Evolutionary conservation across 2,329 filamentous ascomycete genomes (phyloP).

Genomic region (Monosporascus sp.): DNA sequence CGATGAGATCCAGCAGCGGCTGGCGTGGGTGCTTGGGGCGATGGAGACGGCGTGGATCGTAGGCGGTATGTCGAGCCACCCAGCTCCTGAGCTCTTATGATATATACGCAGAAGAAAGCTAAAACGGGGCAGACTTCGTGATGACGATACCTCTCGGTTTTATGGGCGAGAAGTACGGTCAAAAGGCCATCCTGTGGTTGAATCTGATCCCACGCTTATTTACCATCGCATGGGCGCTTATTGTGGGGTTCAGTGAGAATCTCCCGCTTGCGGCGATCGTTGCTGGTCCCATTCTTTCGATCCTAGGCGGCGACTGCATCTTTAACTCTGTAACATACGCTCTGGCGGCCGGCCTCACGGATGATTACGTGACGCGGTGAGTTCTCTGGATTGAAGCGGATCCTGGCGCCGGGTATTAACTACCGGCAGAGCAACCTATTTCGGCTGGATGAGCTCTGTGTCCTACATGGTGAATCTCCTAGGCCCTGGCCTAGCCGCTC

Average conservation of each 20-base stretch:
- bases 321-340: constrained; percentile 45
- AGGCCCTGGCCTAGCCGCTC: constrained; percentile 41
- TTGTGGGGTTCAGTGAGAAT: constrained; percentile 33
- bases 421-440: constrained; percentile 38
- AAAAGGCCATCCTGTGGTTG: constrained; percentile 34
- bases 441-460: constrained; percentile 45
- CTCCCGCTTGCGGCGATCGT: constrained; percentile 36
- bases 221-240: constrained; percentile 35
- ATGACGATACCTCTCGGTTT: constrained; percentile 46
- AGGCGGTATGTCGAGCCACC: constrained; percentile 32
- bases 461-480: constrained; percentile 41
- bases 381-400: not conserved
- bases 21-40: constrained; percentile 48
- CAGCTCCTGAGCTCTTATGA: not conserved
- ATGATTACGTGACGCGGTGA: constrained; percentile 35
- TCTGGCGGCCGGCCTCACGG: constrained; percentile 38
- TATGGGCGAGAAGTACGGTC: constrained; percentile 38
- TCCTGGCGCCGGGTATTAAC: constrained; percentile 7
- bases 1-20: constrained; percentile 41
- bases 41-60: constrained; percentile 47
- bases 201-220: constrained; percentile 38
- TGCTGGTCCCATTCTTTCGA: constrained; percentile 35
- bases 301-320: constrained; percentile 45
- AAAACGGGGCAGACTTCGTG: constrained; percentile 34
- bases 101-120: constrained; percentile 1